Percentiles rank a stretch among this genome's conserved stretches.
These are phyloP conservation scores for Pythium scleroteichum DNA, from an alignment of 352 stramenopile species.

Conservation along the genomic window DNA sequence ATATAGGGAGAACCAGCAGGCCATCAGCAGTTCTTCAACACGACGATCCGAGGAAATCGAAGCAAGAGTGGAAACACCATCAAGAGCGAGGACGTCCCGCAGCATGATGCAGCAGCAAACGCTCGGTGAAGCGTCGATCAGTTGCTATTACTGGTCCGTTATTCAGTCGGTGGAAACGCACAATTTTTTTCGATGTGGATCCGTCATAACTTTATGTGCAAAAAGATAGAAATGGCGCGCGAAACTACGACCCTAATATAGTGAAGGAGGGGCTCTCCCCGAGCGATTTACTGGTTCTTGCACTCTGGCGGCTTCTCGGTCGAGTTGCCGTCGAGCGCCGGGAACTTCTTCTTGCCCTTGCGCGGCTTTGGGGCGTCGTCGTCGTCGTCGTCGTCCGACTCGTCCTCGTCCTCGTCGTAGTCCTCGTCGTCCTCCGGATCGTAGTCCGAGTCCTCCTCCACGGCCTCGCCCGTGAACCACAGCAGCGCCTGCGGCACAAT, in stretches of 20 bases:
- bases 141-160: too few relatives aligned
- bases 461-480: constrained; percentile 85
- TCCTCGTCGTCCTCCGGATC: constrained; percentile 77
- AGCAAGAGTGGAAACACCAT: constrained; percentile 6
- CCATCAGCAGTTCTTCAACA: not conserved
- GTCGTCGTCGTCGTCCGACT: constrained; percentile 68
- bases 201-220: constrained; percentile 36
- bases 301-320: constrained; percentile 87
- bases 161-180: not conserved
- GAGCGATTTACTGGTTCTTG: constrained; percentile 82
- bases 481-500: constrained; percentile 86
- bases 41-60: not conserved
- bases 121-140: too few relatives aligned
- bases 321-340: constrained; percentile 65
- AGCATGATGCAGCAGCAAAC: too few relatives aligned
- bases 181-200: constrained; percentile 4
- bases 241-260: not conserved
- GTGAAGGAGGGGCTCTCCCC: not conserved
- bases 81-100: too few relatives aligned
- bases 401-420: constrained; percentile 53
- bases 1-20: not conserved
- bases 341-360: constrained; percentile 79
- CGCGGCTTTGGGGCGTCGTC: constrained; percentile 51
- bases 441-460: constrained; percentile 83
- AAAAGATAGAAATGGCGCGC: constrained; percentile 20